Conservation (phyloP, 371 early-diverging fungal species). For the Mucor irregularis region DNA sequence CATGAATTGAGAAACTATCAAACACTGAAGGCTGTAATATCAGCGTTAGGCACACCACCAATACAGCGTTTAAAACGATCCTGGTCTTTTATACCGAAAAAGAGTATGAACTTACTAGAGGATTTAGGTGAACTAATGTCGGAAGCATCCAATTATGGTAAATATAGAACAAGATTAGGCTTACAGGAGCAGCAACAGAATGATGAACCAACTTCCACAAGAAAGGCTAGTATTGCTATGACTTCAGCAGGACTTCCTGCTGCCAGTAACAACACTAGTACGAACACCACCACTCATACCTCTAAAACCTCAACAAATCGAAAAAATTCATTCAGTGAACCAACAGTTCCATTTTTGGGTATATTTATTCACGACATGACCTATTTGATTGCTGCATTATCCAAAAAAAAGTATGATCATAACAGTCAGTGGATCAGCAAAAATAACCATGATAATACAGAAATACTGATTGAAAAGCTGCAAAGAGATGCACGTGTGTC, state of each 20-base stretch:
- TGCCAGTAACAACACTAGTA: neutral
- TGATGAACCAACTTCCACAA: neutral
- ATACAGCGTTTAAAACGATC: conserved; percentile 73
- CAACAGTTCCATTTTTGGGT: conserved; percentile 77
- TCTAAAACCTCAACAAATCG: neutral
- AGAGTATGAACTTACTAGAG: conserved; percentile 56
- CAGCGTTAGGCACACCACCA: conserved; percentile 75
- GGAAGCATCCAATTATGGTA: conserved; percentile 69
- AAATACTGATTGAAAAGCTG: conserved; percentile 13
- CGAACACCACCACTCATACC: neutral
- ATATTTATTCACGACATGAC: conserved; percentile 80
- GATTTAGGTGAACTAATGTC: conserved; percentile 62
- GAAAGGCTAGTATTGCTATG: neutral
- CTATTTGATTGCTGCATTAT: conserved; percentile 57
- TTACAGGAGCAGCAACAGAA: conserved; percentile 1
- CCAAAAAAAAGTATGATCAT: conserved; percentile 11
- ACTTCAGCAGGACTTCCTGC: conserved; percentile 15
- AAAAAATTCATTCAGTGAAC: conserved; percentile 35
- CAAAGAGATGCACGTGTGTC: conserved; percentile 49
- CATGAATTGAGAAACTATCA: conserved; percentile 70
- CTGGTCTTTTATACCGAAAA: conserved; percentile 74
- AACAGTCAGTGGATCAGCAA: conserved; percentile 13
- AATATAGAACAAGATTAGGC: conserved; percentile 60
- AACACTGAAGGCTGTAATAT: conserved; percentile 71
- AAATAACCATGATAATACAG: neutral